Evolutionary conservation across 805 yeast species (phyloP).

Genomic region (Starmerella cellae): DNA sequence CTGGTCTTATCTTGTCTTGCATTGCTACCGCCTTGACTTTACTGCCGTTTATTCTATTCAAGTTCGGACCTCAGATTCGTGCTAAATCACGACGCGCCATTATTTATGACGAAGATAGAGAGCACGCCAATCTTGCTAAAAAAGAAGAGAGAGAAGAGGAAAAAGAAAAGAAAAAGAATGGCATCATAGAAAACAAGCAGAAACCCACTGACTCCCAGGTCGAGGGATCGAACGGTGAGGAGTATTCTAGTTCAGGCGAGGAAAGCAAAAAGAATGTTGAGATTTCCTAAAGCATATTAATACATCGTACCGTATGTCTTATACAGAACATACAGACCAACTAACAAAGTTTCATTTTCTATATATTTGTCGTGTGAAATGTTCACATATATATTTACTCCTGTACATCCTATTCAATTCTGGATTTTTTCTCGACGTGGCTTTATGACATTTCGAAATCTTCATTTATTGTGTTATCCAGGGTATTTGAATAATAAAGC

Average conservation of each 20-base stretch:
- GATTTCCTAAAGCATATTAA: conserved; percentile 10
- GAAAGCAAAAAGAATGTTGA: conserved; percentile 17
- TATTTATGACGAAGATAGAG: conserved; percentile 11
- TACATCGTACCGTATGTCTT: no score
- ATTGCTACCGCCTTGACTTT: conserved; percentile 14
- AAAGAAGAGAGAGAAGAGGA: not conserved
- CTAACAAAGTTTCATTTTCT: no score
- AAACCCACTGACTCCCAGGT: conserved; percentile 5
- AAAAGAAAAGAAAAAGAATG: conserved; percentile 3
- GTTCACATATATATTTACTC: no score
- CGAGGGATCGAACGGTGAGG: conserved; percentile 5
- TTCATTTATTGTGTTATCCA: no score
- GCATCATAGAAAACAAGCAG: conserved; percentile 6
- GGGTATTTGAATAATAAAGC: no score
- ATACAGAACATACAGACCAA: no score
- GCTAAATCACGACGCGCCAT: conserved; percentile 28
- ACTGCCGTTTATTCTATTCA: conserved; percentile 19
- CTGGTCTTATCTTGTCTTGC: conserved; percentile 43
- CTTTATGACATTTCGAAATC: not conserved
- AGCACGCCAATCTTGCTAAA: not conserved
- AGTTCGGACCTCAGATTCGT: conserved; percentile 27
- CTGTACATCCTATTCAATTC: no score
- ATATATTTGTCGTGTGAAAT: no score
- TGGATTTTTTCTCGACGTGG: not conserved
- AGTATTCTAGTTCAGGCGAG: conserved; percentile 4